Conservation (phyloP, 73 alveolate species). For the Halteria grandinella region DNA sequence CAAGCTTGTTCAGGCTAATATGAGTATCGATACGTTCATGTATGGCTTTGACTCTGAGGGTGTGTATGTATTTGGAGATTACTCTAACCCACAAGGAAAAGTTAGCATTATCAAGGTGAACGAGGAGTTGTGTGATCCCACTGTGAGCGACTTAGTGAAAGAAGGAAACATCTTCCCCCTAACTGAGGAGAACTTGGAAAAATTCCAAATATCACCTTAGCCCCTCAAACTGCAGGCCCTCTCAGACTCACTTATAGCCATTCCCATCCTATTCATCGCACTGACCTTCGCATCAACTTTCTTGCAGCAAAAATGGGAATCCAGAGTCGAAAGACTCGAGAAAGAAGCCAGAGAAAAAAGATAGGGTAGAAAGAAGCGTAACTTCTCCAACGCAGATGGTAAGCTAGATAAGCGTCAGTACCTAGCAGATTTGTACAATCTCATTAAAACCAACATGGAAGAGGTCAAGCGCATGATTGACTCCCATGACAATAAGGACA, state of each 20-base stretch:
- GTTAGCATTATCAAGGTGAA: slow-evolving; percentile 11
- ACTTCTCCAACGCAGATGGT: slow-evolving; percentile 60
- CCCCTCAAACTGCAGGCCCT: not conserved
- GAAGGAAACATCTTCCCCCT: slow-evolving; percentile 20
- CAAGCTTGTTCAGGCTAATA: slow-evolving; percentile 18
- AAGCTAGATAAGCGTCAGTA: slow-evolving; percentile 50
- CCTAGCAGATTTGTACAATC: slow-evolving; percentile 50
- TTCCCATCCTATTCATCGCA: slow-evolving; percentile 4
- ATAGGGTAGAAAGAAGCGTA: slow-evolving; percentile 31
- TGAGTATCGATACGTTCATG: slow-evolving; percentile 16
- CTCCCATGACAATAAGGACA: slow-evolving; percentile 38
- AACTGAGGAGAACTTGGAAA: slow-evolving; percentile 7
- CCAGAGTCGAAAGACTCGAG: slow-evolving; percentile 11
- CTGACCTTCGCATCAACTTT: slow-evolving; percentile 4
- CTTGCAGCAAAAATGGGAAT: not conserved
- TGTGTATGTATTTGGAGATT: slow-evolving; percentile 46
- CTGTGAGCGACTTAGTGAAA: too few relatives aligned
- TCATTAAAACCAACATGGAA: slow-evolving; percentile 47
- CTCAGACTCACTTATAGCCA: not conserved
- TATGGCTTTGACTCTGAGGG: slow-evolving; percentile 22
- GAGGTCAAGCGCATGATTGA: slow-evolving; percentile 41
- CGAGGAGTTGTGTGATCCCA: not conserved
- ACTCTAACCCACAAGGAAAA: not conserved
- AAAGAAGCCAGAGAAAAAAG: slow-evolving; percentile 12
- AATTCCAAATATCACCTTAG: not conserved